These are phyloP conservation scores for Durotheca rogersii DNA, from an alignment of 495 filamentous ascomycete genomes.

Conservation along the genomic window DNA sequence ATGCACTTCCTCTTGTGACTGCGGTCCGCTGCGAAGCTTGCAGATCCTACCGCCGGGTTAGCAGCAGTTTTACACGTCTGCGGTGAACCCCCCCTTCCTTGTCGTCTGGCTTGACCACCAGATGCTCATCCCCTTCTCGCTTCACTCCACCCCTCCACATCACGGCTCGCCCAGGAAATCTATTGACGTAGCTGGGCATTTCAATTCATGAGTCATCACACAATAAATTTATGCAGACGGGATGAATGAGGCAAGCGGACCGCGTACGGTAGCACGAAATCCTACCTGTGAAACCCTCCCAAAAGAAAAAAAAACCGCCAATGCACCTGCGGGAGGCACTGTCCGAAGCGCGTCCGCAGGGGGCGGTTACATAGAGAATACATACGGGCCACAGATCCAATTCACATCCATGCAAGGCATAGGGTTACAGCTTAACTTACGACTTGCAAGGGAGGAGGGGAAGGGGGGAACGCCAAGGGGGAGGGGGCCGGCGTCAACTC, in stretches of 20 bases:
- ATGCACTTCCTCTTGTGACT: conserved; percentile 41
- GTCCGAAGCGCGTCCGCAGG: conserved; percentile 30
- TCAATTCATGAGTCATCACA: conserved; percentile 19
- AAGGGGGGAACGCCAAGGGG: not conserved
- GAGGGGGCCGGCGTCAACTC: conserved; percentile 10
- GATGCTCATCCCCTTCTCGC: not conserved
- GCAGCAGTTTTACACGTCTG: not conserved
- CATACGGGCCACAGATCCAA: too few species aligned
- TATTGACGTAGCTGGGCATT: not conserved
- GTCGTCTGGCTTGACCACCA: conserved; percentile 16
- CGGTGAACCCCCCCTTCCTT: not conserved
- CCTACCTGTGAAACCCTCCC: conserved; percentile 21
- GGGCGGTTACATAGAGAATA: too few species aligned
- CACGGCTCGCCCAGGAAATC: too few species aligned
- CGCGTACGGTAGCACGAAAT: conserved; percentile 11
- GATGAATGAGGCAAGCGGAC: conserved; percentile 8
- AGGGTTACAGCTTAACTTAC: conserved; percentile 12
- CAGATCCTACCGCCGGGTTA: conserved; percentile 9
- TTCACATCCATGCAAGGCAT: conserved; percentile 35
- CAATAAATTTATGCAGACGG: conserved; percentile 1
- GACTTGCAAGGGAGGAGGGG: conserved; percentile 6
- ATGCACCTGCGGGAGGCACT: conserved; percentile 34
- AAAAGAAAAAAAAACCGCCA: conserved; percentile 14
- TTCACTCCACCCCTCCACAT: not conserved
- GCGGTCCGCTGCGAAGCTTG: conserved; percentile 38